These are phyloP conservation scores for Wilhelminamyces savonicus DNA, from an alignment of 805 yeast genomes.

Conservation along the genomic window DNA sequence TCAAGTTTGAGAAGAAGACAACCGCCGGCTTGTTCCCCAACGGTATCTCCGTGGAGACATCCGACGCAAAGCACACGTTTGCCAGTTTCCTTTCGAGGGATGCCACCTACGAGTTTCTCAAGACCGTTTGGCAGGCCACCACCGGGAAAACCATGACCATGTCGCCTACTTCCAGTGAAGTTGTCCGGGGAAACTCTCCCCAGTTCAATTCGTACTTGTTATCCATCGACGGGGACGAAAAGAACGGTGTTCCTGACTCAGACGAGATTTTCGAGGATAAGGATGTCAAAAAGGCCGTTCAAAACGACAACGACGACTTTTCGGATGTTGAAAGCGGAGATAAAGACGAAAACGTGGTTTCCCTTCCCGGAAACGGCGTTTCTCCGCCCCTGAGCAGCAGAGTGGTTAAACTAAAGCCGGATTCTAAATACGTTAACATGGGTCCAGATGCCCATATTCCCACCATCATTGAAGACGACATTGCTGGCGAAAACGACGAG, in stretches of 20 bases:
- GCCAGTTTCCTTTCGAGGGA: conserved; percentile 64
- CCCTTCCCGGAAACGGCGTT: background rate
- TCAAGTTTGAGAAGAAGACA: conserved; percentile 56
- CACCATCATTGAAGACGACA: conserved; percentile 18
- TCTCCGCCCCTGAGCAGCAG: background rate
- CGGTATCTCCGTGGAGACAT: conserved; percentile 56
- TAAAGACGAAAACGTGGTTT: background rate
- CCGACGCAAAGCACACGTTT: conserved; percentile 56
- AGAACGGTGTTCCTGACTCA: conserved; percentile 3
- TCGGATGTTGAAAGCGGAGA: background rate
- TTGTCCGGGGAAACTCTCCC: conserved; percentile 5
- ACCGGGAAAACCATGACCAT: conserved; percentile 12
- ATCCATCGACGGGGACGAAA: conserved; percentile 11
- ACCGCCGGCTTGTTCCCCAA: conserved; percentile 68
- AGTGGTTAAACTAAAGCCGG: conserved; percentile 24
- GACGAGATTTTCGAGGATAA: conserved; percentile 4
- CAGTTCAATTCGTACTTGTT: conserved; percentile 5
- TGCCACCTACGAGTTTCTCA: conserved; percentile 42
- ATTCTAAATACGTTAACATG: conserved; percentile 24
- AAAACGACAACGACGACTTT: conserved; percentile 1
- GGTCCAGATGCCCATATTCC: conserved; percentile 47
- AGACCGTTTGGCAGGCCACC: conserved; percentile 51
- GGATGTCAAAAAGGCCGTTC: conserved; percentile 3
- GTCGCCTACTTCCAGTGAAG: no score
- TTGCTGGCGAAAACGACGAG: conserved; percentile 35